These are phyloP conservation scores for Tephrocybe sp. DNA, from an alignment of 768 basidiomycete species.

Conservation along the genomic window DNA sequence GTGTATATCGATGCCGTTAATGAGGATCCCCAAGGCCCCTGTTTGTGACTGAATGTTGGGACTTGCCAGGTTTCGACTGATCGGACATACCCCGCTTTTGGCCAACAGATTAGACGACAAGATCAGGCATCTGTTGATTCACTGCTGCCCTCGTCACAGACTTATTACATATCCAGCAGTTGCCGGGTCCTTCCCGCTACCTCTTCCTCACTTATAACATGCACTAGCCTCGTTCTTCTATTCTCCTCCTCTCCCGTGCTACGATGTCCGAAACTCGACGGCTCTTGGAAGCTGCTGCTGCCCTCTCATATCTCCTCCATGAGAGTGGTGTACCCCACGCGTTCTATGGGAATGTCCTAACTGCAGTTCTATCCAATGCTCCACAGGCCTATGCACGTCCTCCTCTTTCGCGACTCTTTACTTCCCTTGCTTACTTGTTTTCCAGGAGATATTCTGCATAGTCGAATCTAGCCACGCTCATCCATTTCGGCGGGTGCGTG, in stretches of 20 bases:
- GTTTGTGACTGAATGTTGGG: constrained; percentile 35
- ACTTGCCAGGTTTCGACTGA: constrained; percentile 41
- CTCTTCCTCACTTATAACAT: constrained; percentile 50
- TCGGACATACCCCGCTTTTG: constrained; percentile 46
- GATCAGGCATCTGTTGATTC: constrained; percentile 45
- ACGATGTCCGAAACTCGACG: constrained; percentile 70
- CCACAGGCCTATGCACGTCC: constrained; percentile 62
- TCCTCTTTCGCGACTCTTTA: constrained; percentile 1
- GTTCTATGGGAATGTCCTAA: constrained; percentile 74
- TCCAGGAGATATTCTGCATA: constrained; percentile 81
- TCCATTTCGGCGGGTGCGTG: constrained; percentile 78
- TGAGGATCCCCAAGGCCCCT: constrained; percentile 16
- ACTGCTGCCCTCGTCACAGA: constrained; percentile 42
- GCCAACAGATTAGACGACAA: constrained; percentile 30
- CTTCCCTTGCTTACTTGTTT: constrained; percentile 11
- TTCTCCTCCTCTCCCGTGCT: constrained; percentile 23
- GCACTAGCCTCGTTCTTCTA: constrained; percentile 39
- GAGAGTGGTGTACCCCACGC: constrained; percentile 67
- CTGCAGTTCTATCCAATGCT: constrained; percentile 64
- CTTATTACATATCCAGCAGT: constrained; percentile 50
- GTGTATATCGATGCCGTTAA: neutral
- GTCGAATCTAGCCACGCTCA: constrained; percentile 73
- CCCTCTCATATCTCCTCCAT: constrained; percentile 65
- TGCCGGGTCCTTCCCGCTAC: constrained; percentile 33
- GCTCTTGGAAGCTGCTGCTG: constrained; percentile 73